phyloP scores from a whole-genome alignment of 1,139 yeast species.

The Hanseniaspora gamundiae region DNA sequence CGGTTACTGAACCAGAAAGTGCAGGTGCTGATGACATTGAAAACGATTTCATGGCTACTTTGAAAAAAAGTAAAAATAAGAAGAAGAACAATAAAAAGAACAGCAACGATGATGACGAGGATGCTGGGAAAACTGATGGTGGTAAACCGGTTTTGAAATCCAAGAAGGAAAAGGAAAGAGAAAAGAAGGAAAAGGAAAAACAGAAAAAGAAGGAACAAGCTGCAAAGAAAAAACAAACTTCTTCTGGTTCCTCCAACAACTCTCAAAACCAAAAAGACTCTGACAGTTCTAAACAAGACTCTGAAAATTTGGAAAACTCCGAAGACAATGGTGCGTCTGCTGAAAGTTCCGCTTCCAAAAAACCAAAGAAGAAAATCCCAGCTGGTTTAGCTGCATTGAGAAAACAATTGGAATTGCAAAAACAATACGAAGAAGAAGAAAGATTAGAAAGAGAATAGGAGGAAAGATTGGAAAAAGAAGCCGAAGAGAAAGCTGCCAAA shows the following conservation, averaged over 20 bases:
- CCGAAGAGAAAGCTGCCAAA: conserved; percentile 35
- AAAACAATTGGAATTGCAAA: conserved; percentile 77
- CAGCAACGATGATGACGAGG: conserved; percentile 36
- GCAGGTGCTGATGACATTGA: conserved; percentile 24
- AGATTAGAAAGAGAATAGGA: conserved; percentile 43
- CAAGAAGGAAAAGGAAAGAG: conserved; percentile 94
- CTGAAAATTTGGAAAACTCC: no score
- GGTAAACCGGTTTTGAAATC: conserved; percentile 69
- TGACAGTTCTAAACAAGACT: conserved; percentile 25
- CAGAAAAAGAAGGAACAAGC: conserved; percentile 87
- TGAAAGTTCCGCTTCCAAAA: conserved; percentile 24
- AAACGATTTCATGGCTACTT: conserved; percentile 70
- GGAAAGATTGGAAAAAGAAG: conserved; percentile 47
- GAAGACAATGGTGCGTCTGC: no score
- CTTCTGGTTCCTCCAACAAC: conserved; percentile 33
- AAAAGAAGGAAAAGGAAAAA: conserved; percentile 95
- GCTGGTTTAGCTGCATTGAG: conserved; percentile 73
- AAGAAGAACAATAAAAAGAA: conserved; percentile 37
- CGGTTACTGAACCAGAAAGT: conserved; percentile 14
- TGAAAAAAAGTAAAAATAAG: conserved; percentile 69
- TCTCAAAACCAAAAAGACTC: conserved; percentile 29
- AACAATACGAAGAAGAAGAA: conserved; percentile 69
- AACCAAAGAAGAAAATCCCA: conserved; percentile 57
- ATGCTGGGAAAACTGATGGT: conserved; percentile 22
- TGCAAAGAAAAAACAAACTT: conserved; percentile 59